Percentiles rank a stretch among this genome's conserved stretches.
These are phyloP conservation scores for Aspergillus olivimuriae DNA, from an alignment of 495 filamentous ascomycete genomes.

Conservation along the genomic window DNA sequence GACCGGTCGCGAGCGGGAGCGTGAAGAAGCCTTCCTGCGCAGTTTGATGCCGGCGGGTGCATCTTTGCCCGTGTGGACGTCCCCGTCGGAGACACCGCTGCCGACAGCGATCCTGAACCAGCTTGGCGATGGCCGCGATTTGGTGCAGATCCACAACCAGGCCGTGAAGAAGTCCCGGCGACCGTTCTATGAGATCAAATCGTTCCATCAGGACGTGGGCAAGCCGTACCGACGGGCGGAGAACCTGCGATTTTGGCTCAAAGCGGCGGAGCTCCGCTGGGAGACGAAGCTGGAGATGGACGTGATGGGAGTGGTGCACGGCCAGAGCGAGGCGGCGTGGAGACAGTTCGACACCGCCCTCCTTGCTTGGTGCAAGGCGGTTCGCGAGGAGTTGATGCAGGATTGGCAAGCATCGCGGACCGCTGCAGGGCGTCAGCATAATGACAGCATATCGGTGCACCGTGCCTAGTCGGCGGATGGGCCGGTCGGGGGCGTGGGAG, in stretches of 20 bases:
- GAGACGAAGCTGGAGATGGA: conserved; percentile 81
- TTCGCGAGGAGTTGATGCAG: conserved; percentile 66
- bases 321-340: conserved; percentile 60
- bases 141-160: conserved; percentile 85
- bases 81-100: conserved; percentile 47
- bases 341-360: conserved; percentile 73
- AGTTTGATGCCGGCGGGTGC: conserved; percentile 46
- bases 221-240: conserved; percentile 94
- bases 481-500: not conserved
- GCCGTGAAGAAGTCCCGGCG: conserved; percentile 76
- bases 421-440: conserved; percentile 7
- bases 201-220: conserved; percentile 78
- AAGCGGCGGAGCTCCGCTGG: conserved; percentile 92
- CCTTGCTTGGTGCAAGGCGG: conserved; percentile 67
- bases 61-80: conserved; percentile 64
- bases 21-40: conserved; percentile 77
- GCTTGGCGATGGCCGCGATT: conserved; percentile 69
- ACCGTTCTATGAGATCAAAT: conserved; percentile 85
- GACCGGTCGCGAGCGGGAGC: conserved; percentile 66
- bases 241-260: conserved; percentile 91
- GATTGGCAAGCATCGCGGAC: conserved; percentile 45
- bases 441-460: not conserved
- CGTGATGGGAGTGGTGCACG: conserved; percentile 77
- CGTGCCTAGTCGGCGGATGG: not conserved
- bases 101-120: conserved; percentile 72